These are phyloP conservation scores for Saussurea involucrata DNA, from an alignment of 129 eudicot species.

Conservation along the genomic window DNA sequence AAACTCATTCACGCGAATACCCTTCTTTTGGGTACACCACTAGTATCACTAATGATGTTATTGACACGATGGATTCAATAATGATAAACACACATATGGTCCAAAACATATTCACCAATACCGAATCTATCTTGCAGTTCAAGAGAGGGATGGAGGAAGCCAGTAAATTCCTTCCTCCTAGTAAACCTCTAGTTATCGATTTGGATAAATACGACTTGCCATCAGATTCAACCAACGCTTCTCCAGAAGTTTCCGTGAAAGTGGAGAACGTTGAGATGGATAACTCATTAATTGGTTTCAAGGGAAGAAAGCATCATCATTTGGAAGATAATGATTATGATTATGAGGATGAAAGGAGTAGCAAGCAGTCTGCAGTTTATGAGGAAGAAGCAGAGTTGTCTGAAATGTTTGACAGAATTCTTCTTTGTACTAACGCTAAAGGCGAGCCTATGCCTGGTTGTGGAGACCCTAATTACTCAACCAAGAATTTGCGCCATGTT, in stretches of 20 bases:
- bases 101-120: slow-evolving; percentile 41
- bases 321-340: slow-evolving; percentile 43
- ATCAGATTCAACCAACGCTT: slow-evolving; percentile 26
- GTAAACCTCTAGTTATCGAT: slow-evolving; percentile 49
- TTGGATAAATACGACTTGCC: slow-evolving; percentile 55
- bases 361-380: slow-evolving; percentile 62
- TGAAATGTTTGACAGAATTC: slow-evolving; percentile 63
- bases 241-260: slow-evolving; percentile 31
- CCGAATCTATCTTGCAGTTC: slow-evolving; percentile 59
- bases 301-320: slow-evolving; percentile 59
- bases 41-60: slow-evolving; percentile 26
- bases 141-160: slow-evolving; percentile 84
- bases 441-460: slow-evolving; percentile 25
- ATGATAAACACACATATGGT: slow-evolving; percentile 17
- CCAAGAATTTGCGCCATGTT: not conserved
- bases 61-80: slow-evolving; percentile 29
- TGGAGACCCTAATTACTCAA: slow-evolving; percentile 4
- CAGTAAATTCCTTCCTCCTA: slow-evolving; percentile 71
- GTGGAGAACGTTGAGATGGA: slow-evolving; percentile 49
- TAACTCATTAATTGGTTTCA: slow-evolving; percentile 23
- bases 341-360: slow-evolving; percentile 60
- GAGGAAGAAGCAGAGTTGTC: slow-evolving; percentile 60
- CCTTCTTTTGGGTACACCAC: slow-evolving; percentile 24
- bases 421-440: slow-evolving; percentile 39
- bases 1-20: slow-evolving; percentile 20